Conservation (phyloP, 2,329 filamentous ascomycete species). For the Fusarium sp. region DNA sequence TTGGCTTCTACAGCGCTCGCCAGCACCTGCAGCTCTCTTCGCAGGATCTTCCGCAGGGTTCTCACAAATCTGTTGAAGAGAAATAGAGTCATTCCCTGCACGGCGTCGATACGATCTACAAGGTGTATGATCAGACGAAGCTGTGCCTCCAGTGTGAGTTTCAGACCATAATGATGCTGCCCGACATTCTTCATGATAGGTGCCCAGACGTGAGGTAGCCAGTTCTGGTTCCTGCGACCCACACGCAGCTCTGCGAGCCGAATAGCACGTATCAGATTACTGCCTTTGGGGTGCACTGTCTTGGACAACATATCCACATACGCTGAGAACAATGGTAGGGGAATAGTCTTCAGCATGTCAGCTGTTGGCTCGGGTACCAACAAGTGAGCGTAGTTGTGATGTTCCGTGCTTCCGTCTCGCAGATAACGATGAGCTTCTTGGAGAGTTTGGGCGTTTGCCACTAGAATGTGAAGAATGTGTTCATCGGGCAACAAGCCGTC, state of each 20-base stretch:
- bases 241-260: conserved; percentile 42
- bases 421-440: conserved; percentile 60
- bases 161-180: conserved; percentile 41
- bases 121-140: conserved; percentile 42
- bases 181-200: conserved; percentile 47
- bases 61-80: conserved; percentile 38
- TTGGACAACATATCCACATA: conserved; percentile 53
- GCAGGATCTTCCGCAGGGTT: conserved; percentile 40
- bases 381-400: conserved; percentile 26
- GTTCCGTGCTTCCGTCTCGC: conserved; percentile 49
- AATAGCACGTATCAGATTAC: conserved; percentile 45
- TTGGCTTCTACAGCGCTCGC: conserved; percentile 20
- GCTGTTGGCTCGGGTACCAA: conserved; percentile 35
- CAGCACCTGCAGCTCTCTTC: conserved; percentile 38
- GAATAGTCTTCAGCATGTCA: conserved; percentile 36
- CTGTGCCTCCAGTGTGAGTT: conserved; percentile 43
- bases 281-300: conserved; percentile 29
- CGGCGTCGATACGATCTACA: conserved; percentile 41
- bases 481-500: conserved; percentile 58
- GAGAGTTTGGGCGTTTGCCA: conserved; percentile 60
- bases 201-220: conserved; percentile 46
- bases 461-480: conserved; percentile 61
- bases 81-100: conserved; percentile 33
- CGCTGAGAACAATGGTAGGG: conserved; percentile 54
- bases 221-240: conserved; percentile 32